Evolutionary conservation across 176 grass and related monocot genomes (phyloP), one percentile per base, ranked within the genome.

Genomic region (Paspalum vaginatum): DNA sequence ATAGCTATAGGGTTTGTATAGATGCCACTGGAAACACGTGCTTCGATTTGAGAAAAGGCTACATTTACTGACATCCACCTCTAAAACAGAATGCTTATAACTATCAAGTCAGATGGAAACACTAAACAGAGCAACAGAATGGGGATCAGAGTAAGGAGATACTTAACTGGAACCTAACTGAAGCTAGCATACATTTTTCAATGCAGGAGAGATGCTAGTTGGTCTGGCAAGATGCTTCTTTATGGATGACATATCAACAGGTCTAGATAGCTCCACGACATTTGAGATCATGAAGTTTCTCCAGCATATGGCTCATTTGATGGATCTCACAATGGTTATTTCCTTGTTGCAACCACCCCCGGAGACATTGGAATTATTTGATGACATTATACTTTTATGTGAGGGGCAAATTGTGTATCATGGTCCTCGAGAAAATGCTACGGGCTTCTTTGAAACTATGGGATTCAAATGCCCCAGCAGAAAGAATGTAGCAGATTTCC

Each of bases 231-330:
- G 90, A 84, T 92, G 95, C 74, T 94, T 98, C 78, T 94, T 98
- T 78, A 98, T 98, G 95, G 95, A 98, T 78, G 95, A 98, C 70
- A 93, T 98, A 85, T 94, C 95, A 65, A 98, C 95, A 78, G 95
- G 95, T 81, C 86, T 98, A 74, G 95, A 98, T 85, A 98, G 95
- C 72, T 92, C 90, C 39, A 98, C 95, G 4, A 94, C 95, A 22
- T 98, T 94, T 80, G 85, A 94, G 82, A 94, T 94, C 60, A 65
- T 98, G 24, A 93, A 89, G 74, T 98, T 83, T 91, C 85, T 98
- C 55, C 88, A 89, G 75, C 95, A 94, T 82, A 87, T 94, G 88
- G 84, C 90, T 47, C 90, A 87, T 90, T 79, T 89, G 63, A 87
- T 94, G 90, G 89, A 98, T 91, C 84, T 94, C 66, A 94, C 95